phyloP scores from a whole-genome alignment of 129 eudicot genomes.

The sunflower (Helianthus annuus) region HanXRQr2.0-SUNRISE NC_035448.2:142868253-142868752 shows the following conservation, averaged over 20 bases:
- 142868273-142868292: too few relatives aligned
- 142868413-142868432: too few relatives aligned
- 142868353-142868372: too few relatives aligned
- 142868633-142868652: conserved; percentile 10
- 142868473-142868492: neutral
- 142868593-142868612: conserved; percentile 19
- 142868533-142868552: neutral
- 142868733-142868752: neutral
- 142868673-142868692: neutral
- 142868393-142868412: too few relatives aligned
- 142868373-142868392: too few relatives aligned
- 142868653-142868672: neutral
- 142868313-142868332: too few relatives aligned
- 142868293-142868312: too few relatives aligned
- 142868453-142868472: too few relatives aligned
- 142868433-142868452: too few relatives aligned
- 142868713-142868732: neutral
- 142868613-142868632: conserved; percentile 17
- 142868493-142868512: neutral
- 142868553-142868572: neutral
- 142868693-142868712: neutral
- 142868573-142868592: neutral
- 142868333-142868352: too few relatives aligned
- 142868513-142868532: neutral
- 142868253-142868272: too few relatives aligned